A percentile compares a stretch with the other conserved stretches of the same genome.
Conservation (phyloP, 331 rosid genomes). For the Spiraea crenata region DNA sequence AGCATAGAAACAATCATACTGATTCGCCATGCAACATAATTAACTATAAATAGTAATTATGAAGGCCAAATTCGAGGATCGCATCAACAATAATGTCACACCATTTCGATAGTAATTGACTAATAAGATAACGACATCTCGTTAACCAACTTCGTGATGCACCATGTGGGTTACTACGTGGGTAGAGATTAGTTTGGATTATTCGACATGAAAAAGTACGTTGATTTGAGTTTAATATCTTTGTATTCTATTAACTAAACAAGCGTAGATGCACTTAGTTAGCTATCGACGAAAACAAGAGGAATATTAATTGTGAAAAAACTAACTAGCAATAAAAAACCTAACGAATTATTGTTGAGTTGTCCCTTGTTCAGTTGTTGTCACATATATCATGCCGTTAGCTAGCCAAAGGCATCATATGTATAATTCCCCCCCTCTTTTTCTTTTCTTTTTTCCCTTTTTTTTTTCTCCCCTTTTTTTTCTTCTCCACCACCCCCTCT, state of each 20-base stretch:
- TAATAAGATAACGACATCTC: not conserved
- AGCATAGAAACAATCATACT: not conserved
- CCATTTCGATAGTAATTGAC: not conserved
- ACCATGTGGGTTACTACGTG: not conserved
- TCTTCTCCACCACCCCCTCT: no score
- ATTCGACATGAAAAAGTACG: not conserved
- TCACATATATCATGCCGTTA: constrained; percentile 15
- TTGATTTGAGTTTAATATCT: not conserved
- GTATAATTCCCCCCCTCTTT: constrained; percentile 10
- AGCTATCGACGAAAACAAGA: not conserved
- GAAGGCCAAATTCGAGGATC: not conserved
- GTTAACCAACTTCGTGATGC: not conserved
- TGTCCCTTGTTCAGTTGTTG: not conserved
- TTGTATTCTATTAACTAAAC: no score
- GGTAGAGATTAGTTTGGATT: not conserved
- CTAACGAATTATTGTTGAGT: not conserved
- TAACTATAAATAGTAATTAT: not conserved
- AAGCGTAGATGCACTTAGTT: no score
- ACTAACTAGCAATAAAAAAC: no score
- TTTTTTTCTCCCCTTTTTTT: not conserved
- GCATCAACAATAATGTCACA: not conserved
- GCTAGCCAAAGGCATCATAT: not conserved
- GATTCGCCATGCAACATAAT: not conserved
- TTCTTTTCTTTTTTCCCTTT: not conserved
- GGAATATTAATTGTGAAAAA: not conserved